Conservation (phyloP, 768 basidiomycete genomes). For the Ramaria sp. region DNA sequence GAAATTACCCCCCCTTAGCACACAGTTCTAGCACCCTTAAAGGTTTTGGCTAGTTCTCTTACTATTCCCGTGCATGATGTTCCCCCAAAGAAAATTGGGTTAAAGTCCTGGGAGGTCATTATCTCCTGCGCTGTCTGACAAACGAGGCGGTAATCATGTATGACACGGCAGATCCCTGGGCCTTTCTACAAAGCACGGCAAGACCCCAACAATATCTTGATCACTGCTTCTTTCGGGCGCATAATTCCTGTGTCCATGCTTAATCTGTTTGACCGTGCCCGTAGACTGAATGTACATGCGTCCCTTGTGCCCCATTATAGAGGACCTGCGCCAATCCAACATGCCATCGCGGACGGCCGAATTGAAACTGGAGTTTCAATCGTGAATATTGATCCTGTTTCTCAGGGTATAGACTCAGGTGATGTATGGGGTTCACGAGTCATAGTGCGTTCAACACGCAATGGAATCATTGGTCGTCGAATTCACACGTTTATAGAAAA, state of each 20-base stretch:
- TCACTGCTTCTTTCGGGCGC: slow-evolving; percentile 88
- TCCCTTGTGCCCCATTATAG: slow-evolving; percentile 79
- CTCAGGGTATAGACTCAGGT: slow-evolving; percentile 71
- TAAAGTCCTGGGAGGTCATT: slow-evolving; percentile 52
- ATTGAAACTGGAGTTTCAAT: slow-evolving; percentile 70
- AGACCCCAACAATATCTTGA: slow-evolving; percentile 42
- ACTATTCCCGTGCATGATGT: slow-evolving; percentile 48
- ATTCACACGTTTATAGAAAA: slow-evolving; percentile 28
- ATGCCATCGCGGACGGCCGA: slow-evolving; percentile 59
- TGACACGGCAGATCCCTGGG: slow-evolving; percentile 22
- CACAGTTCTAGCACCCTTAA: slow-evolving; percentile 52
- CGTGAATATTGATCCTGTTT: slow-evolving; percentile 59
- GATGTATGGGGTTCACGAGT: slow-evolving; percentile 46
- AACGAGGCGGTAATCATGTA: slow-evolving; percentile 22
- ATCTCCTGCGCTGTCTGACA: not conserved
- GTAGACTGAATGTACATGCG: slow-evolving; percentile 80
- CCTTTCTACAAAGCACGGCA: slow-evolving; percentile 21
- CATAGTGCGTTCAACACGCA: slow-evolving; percentile 35
- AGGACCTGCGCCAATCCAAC: slow-evolving; percentile 89
- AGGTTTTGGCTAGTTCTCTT: slow-evolving; percentile 41
- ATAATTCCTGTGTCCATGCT: slow-evolving; percentile 62
- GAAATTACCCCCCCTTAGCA: not conserved
- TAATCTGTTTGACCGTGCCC: slow-evolving; percentile 41
- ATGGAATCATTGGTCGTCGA: not conserved
- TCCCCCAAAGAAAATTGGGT: slow-evolving; percentile 46